These are phyloP conservation scores for Coemansia sp. DNA, from an alignment of 192 early-diverging fungal species.

Conservation along the genomic window DNA sequence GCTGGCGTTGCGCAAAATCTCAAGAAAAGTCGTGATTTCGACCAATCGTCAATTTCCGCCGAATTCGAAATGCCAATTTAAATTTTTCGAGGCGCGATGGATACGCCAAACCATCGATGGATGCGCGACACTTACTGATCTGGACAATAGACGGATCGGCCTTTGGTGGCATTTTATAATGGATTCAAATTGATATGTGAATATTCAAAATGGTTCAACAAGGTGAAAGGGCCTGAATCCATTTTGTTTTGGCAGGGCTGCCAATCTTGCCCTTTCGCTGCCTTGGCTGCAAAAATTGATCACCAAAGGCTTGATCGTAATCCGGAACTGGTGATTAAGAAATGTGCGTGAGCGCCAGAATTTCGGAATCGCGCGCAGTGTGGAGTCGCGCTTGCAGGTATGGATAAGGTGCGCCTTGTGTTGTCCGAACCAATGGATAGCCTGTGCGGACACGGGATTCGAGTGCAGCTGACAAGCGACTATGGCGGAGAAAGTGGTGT, in stretches of 20 bases:
- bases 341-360: not conserved
- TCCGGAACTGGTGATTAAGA: not conserved
- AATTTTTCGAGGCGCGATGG: not conserved
- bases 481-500: too few species aligned
- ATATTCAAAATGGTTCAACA: slow-evolving; percentile 2
- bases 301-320: not conserved
- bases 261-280: not conserved
- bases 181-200: not conserved
- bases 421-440: too few species aligned
- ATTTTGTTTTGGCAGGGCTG: not conserved
- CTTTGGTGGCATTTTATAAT: slow-evolving; percentile 80
- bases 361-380: not conserved
- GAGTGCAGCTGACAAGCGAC: too few species aligned
- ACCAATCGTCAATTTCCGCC: slow-evolving; percentile 15
- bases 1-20: not conserved
- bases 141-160: slow-evolving; percentile 77
- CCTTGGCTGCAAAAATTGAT: not conserved
- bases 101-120: slow-evolving; percentile 13
- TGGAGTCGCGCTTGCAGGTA: too few species aligned
- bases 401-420: too few species aligned
- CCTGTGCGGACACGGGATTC: too few species aligned
- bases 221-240: not conserved
- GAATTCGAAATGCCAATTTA: slow-evolving; percentile 1
- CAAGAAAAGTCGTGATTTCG: not conserved
- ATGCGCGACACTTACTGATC: slow-evolving; percentile 54